Conservation (phyloP, 1,139 yeast species). For the Lodderomyces metapsilosis region DNA sequence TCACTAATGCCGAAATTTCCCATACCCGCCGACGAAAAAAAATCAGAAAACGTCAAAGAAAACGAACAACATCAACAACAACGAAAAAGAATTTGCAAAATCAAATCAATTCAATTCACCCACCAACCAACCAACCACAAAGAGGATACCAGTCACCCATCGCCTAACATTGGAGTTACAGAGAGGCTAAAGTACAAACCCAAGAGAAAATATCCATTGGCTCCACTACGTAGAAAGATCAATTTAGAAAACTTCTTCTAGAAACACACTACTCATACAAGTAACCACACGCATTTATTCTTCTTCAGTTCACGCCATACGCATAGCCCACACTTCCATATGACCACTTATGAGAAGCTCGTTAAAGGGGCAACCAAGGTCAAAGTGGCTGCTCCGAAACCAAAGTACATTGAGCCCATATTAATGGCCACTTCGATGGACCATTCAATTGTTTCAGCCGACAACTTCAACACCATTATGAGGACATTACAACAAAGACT, state of each 20-base stretch:
- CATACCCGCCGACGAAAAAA: not conserved
- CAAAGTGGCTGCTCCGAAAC: constrained; percentile 94
- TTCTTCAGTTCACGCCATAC: too few relatives aligned
- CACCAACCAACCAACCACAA: too few relatives aligned
- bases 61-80: too few relatives aligned
- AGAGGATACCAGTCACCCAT: too few relatives aligned
- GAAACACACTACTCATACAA: not conserved
- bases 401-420: constrained; percentile 92
- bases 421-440: constrained; percentile 65
- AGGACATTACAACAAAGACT: constrained; percentile 57
- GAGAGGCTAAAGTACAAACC: too few relatives aligned
- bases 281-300: too few relatives aligned
- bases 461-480: constrained; percentile 70
- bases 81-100: too few relatives aligned
- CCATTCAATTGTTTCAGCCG: constrained; percentile 44
- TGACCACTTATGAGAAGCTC: constrained; percentile 49
- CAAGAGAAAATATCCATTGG: too few relatives aligned
- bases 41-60: not conserved
- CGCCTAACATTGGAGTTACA: too few relatives aligned
- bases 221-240: too few relatives aligned
- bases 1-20: constrained; percentile 1
- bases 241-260: too few relatives aligned
- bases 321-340: constrained; percentile 15
- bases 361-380: constrained; percentile 51
- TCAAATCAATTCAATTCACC: too few relatives aligned